A percentile compares a stretch with the other conserved stretches of the same genome.
These are phyloP conservation scores for Scedosporium aurantiacum DNA, from an alignment of 2,329 filamentous ascomycete genomes.

Conservation along the genomic window DNA sequence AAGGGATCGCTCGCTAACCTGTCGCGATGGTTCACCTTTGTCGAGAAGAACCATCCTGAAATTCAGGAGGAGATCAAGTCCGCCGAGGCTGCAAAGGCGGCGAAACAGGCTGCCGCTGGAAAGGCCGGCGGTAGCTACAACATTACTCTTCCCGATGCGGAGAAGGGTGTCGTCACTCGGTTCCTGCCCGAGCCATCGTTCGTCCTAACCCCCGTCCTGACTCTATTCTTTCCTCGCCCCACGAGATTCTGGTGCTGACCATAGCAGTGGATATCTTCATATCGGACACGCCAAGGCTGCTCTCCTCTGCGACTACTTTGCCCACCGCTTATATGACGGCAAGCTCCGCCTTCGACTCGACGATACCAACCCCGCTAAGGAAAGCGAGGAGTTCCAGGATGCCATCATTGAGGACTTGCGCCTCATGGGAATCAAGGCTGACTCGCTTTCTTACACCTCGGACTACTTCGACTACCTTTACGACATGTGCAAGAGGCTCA, in stretches of 20 bases:
- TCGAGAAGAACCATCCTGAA: slow-evolving; percentile 74
- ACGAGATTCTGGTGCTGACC: slow-evolving; percentile 2
- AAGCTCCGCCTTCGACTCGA: slow-evolving; percentile 88
- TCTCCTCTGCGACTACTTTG: slow-evolving; percentile 91
- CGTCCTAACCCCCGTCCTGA: slow-evolving; percentile 16
- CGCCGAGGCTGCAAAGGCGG: slow-evolving; percentile 55
- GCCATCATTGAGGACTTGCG: slow-evolving; percentile 84
- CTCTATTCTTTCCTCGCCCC: slow-evolving; percentile 10
- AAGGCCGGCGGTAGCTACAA: slow-evolving; percentile 83
- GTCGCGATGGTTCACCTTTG: slow-evolving; percentile 75
- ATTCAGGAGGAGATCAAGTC: slow-evolving; percentile 59
- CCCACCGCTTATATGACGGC: slow-evolving; percentile 84
- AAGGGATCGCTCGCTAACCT: slow-evolving; percentile 68
- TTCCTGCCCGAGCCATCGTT: slow-evolving; percentile 91
- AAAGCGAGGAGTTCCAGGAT: slow-evolving; percentile 94
- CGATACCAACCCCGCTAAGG: slow-evolving; percentile 94
- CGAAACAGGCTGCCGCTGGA: slow-evolving; percentile 56
- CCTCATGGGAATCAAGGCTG: slow-evolving; percentile 84
- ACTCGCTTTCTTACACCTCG: slow-evolving; percentile 78
- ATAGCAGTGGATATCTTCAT: slow-evolving; percentile 65
- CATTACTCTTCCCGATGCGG: slow-evolving; percentile 72
- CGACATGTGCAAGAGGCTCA: slow-evolving; percentile 71
- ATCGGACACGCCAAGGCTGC: slow-evolving; percentile 94
- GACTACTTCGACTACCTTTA: slow-evolving; percentile 94
- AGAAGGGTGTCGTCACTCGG: slow-evolving; percentile 80